Evolutionary conservation across 2,329 filamentous ascomycete species (phyloP), one percentile per base, ranked within the genome.

Genomic region (Aspergillus vadensis): DNA sequence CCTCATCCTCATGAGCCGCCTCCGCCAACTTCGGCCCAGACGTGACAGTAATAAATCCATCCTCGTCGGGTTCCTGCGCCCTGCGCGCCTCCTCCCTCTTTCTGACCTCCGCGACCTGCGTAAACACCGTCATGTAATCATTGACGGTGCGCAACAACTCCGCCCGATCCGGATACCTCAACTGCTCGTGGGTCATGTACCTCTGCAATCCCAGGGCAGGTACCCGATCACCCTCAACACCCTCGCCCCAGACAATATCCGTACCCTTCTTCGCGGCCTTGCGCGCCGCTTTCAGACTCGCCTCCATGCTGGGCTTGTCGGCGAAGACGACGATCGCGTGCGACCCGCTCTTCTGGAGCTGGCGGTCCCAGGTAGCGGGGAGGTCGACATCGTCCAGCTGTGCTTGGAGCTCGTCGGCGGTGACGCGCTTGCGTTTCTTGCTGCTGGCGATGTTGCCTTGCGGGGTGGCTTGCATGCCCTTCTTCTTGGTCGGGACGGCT

Each of bases 11-110:
- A 57, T 88, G 85, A 1, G 91, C 92, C 1, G 91, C 88, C n/a
- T 89, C 90, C 6, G 83, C 83, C 60, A 89, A 82, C 61, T 84
- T 83, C 41, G 91, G 90, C 25, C 92, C 92, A 57, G 91, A 85
- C 1, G 88, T 90, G 23, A 99, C 95, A 3, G 93, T 98, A 52
- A 98, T 85, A 74, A 99, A 99, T 2, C 95, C 95, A 75, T 99
- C 95, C 71, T 92, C 93, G 75, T 99, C 95, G 0, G 94, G 92
- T 70, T 92, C 88, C 67, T 90, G 89, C 62, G 91, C 87, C 63
- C 89, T 80, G 58, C 85, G 72, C 79, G 89, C 72, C 81, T 83
- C 78, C 80, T 88, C 65, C 71, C 83, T 67, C 81, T 88, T 76
- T 82, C 88, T 77, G 76, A 86, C 82, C 85, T 90, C 79, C 82